Evolutionary conservation across 1,139 yeast genomes (phyloP).

Genomic region (Zygoascus hellenicus): DNA sequence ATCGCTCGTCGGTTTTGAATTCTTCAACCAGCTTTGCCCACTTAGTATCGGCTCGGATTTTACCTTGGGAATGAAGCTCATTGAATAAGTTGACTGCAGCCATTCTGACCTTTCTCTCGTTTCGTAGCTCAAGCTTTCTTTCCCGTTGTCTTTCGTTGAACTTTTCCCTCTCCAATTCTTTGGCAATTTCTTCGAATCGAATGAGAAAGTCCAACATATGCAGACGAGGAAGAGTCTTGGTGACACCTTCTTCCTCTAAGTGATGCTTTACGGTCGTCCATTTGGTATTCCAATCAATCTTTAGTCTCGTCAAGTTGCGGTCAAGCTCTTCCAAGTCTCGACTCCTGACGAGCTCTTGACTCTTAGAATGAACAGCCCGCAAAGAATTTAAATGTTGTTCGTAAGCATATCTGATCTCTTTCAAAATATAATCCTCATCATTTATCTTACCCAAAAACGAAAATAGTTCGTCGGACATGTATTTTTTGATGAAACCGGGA

Average conservation of each 20-base stretch:
- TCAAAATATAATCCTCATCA: constrained; percentile 46
- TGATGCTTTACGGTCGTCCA: constrained; percentile 45
- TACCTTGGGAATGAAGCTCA: constrained; percentile 35
- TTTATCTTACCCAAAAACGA: constrained; percentile 27
- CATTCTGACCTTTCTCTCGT: constrained; percentile 63
- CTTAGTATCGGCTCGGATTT: constrained; percentile 49
- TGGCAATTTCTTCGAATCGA: constrained; percentile 47
- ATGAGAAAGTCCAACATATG: constrained; percentile 55
- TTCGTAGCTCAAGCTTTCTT: constrained; percentile 39
- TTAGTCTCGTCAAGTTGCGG: constrained; percentile 29
- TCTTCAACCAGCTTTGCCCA: constrained; percentile 54
- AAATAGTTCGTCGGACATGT: constrained; percentile 1
- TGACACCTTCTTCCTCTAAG: constrained; percentile 46
- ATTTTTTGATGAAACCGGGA: not conserved
- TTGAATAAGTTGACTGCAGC: constrained; percentile 46
- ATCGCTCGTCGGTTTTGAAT: constrained; percentile 54
- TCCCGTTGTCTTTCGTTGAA: constrained; percentile 36
- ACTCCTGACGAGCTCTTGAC: constrained; percentile 17
- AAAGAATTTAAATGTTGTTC: constrained; percentile 45
- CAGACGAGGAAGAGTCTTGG: constrained; percentile 51
- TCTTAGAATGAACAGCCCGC: constrained; percentile 37
- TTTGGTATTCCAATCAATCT: constrained; percentile 28
- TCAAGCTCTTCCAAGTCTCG: constrained; percentile 23
- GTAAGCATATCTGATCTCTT: constrained; percentile 38
- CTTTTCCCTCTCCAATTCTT: constrained; percentile 38